Conservation (phyloP, 306 rosid species). For the apple (Malus domestica) region DNA sequence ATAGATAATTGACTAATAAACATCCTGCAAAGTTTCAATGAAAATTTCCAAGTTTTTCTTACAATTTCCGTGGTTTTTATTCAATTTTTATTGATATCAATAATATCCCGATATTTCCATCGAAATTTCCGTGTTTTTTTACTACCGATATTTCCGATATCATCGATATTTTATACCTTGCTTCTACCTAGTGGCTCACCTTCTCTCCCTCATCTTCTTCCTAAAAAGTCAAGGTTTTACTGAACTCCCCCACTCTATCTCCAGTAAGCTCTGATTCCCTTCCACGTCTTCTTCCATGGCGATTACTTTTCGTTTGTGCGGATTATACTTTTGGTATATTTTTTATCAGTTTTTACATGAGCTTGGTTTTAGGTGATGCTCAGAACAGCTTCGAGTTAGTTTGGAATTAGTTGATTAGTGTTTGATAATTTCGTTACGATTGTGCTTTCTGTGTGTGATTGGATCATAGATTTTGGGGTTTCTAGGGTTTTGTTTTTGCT, state of each 20-base stretch:
- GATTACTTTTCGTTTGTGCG: background rate
- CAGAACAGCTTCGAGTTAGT: background rate
- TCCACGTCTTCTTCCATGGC: background rate
- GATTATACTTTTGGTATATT: too few species aligned
- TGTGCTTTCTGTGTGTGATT: background rate
- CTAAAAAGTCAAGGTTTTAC: conserved; percentile 15
- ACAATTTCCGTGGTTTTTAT: too few species aligned
- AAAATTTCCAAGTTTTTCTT: too few species aligned
- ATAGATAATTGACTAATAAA: too few species aligned
- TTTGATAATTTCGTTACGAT: background rate
- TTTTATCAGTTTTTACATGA: too few species aligned
- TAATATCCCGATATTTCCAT: too few species aligned
- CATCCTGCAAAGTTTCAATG: too few species aligned
- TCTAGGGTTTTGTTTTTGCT: conserved; percentile 18
- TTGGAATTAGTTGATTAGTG: background rate
- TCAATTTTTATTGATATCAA: too few species aligned
- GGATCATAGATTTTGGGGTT: conserved; percentile 1
- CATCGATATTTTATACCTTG: too few species aligned
- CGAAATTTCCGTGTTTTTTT: too few species aligned
- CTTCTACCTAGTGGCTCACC: too few species aligned
- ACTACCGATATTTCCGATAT: too few species aligned
- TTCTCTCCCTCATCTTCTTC: conserved; percentile 4
- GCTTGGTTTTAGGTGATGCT: background rate
- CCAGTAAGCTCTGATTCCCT: conserved; percentile 23
- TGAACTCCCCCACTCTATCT: background rate